phyloP scores from a whole-genome alignment of 305 asterid genomes.

The Solanum hybrid region DNA sequence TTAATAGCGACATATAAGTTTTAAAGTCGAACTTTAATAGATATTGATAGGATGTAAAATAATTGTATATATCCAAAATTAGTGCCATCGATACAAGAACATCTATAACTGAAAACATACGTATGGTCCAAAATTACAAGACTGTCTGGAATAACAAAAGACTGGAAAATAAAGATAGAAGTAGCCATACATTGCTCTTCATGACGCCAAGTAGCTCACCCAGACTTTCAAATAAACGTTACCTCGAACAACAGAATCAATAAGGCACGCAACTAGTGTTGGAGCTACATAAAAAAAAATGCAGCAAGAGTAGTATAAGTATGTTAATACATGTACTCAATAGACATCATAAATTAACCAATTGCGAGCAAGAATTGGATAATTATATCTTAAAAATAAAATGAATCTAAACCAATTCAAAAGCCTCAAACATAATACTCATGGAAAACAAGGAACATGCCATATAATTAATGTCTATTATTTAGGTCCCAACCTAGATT shows the following conservation, averaged over 20 bases:
- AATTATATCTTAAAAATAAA: background rate
- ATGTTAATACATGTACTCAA: background rate
- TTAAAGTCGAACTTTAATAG: background rate
- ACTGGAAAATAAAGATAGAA: background rate
- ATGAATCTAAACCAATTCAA: background rate
- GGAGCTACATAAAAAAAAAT: background rate
- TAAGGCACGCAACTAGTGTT: background rate
- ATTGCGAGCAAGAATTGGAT: accelerated
- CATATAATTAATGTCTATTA: too few species aligned
- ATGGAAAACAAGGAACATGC: background rate
- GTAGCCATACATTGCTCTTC: background rate
- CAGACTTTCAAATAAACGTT: background rate
- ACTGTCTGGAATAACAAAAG: too few species aligned
- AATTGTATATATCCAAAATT: background rate
- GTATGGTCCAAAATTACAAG: background rate
- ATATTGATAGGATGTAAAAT: background rate
- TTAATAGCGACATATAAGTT: background rate
- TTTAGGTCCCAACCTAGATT: background rate
- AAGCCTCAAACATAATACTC: background rate
- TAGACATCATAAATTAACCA: background rate
- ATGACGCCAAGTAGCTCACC: background rate
- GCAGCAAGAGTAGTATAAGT: background rate
- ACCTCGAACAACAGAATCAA: background rate
- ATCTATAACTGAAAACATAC: background rate
- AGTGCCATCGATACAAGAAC: background rate